These are phyloP conservation scores for Symbiodinium natans DNA, from an alignment of 73 alveolate genomes.

Conservation along the genomic window DNA sequence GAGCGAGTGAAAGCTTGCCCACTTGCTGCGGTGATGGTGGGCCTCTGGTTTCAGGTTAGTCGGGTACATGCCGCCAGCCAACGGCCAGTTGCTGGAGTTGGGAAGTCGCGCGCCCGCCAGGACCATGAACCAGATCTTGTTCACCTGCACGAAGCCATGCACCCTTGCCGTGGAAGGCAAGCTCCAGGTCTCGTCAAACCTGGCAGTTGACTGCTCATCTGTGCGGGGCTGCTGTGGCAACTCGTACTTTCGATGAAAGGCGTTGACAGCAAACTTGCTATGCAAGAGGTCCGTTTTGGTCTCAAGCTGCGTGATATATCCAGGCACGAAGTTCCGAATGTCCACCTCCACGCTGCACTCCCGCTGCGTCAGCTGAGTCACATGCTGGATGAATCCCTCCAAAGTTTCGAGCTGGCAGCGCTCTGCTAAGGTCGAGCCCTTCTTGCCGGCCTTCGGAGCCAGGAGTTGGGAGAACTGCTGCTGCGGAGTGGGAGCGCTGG, in stretches of 20 bases:
- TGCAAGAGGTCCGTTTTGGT: slow-evolving; percentile 50
- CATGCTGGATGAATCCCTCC: slow-evolving; percentile 69
- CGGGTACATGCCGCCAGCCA: slow-evolving; percentile 84
- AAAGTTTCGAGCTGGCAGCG: slow-evolving; percentile 35
- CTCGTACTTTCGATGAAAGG: slow-evolving; percentile 66
- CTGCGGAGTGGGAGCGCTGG: slow-evolving; percentile 21
- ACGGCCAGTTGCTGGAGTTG: slow-evolving; percentile 22
- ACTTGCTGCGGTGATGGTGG: slow-evolving; percentile 81
- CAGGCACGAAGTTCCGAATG: slow-evolving; percentile 76
- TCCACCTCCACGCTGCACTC: not conserved
- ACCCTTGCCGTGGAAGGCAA: slow-evolving; percentile 10
- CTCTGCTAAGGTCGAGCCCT: slow-evolving; percentile 39
- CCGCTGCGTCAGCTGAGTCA: not conserved
- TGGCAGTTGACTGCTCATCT: slow-evolving; percentile 41
- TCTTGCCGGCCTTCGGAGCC: not conserved
- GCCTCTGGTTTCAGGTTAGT: slow-evolving; percentile 58
- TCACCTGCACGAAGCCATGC: slow-evolving; percentile 59
- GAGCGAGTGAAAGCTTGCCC: slow-evolving; percentile 72
- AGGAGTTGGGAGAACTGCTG: slow-evolving; percentile 36
- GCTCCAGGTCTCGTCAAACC: slow-evolving; percentile 49
- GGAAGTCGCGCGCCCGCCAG: slow-evolving; percentile 39
- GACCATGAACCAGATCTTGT: slow-evolving; percentile 64
- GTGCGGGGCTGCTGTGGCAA: slow-evolving; percentile 69
- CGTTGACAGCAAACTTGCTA: slow-evolving; percentile 22
- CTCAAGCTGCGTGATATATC: slow-evolving; percentile 55